Conservation (phyloP, 345 rosid species). For the Toxicodendron radicans region DNA sequence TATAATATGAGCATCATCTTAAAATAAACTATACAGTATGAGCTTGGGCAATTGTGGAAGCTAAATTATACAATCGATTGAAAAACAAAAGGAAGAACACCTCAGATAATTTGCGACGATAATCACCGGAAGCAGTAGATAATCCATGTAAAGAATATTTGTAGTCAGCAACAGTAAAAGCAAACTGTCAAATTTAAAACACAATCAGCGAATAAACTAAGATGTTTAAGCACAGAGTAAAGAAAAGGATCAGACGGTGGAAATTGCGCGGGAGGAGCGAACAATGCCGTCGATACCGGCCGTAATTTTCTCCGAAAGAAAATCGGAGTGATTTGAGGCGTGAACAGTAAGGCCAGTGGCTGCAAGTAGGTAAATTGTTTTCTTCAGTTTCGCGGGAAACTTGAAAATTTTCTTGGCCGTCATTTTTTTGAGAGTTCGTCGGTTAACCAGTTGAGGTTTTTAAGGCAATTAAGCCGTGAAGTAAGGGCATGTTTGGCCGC, state of each 20-base stretch:
- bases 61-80: too few species aligned
- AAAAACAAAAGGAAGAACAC: conserved; percentile 23
- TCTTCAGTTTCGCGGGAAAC: conserved; percentile 40
- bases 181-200: conserved; percentile 41
- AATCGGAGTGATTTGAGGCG: conserved; percentile 21
- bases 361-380: conserved; percentile 32
- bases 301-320: conserved; percentile 26
- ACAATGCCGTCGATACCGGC: conserved; percentile 39
- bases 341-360: conserved; percentile 47
- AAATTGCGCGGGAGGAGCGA: conserved; percentile 64
- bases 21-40: too few species aligned
- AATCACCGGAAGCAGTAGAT: conserved; percentile 47
- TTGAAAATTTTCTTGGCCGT: conserved; percentile 25
- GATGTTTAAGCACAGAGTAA: background rate
- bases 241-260: conserved; percentile 38
- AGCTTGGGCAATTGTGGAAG: too few species aligned
- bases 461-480: too few species aligned
- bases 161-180: conserved; percentile 63
- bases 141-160: conserved; percentile 50
- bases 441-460: background rate
- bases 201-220: background rate
- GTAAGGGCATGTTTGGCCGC: too few species aligned
- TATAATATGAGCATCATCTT: too few species aligned
- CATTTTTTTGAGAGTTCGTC: background rate
- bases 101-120: conserved; percentile 54